Conservation (phyloP, 768 basidiomycete genomes). For the Boletus reticulatus region DNA sequence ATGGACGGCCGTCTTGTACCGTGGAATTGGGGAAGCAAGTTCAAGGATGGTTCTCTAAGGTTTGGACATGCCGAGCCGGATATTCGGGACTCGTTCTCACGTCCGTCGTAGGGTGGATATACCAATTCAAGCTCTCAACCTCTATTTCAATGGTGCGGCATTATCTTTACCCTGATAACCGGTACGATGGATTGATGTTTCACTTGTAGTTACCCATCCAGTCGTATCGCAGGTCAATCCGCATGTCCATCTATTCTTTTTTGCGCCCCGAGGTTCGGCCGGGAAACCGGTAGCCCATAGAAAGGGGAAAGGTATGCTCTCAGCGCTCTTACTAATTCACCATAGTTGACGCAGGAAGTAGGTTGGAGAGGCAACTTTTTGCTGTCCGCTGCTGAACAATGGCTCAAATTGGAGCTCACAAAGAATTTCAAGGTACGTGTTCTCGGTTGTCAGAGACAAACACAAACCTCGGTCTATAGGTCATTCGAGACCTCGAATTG, state of each 20-base stretch:
- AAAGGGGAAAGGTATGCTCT: slow-evolving; percentile 73
- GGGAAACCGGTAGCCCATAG: slow-evolving; percentile 94
- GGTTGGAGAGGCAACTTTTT: slow-evolving; percentile 97
- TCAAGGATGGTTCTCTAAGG: slow-evolving; percentile 91
- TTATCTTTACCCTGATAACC: background rate
- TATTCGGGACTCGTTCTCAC: background rate
- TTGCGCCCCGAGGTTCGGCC: slow-evolving; percentile 83
- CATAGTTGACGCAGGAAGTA: slow-evolving; percentile 19
- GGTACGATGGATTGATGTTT: background rate
- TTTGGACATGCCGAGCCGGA: slow-evolving; percentile 24
- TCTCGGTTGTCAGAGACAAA: background rate
- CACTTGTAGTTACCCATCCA: slow-evolving; percentile 72
- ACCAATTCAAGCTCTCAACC: slow-evolving; percentile 81
- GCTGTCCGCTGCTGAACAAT: slow-evolving; percentile 89
- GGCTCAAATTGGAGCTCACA: slow-evolving; percentile 91
- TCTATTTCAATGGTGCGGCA: slow-evolving; percentile 77
- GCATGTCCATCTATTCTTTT: slow-evolving; percentile 93
- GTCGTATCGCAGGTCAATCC: slow-evolving; percentile 94
- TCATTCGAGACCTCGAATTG: slow-evolving; percentile 95
- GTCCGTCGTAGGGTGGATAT: slow-evolving; percentile 75
- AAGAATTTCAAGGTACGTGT: slow-evolving; percentile 84
- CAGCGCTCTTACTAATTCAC: background rate
- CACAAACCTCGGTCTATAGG: slow-evolving; percentile 31
- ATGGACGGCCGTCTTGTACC: slow-evolving; percentile 77
- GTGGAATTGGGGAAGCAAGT: slow-evolving; percentile 94